phyloP scores from a whole-genome alignment of 148 eudicot species.

The Pouteria glomerata region DNA sequence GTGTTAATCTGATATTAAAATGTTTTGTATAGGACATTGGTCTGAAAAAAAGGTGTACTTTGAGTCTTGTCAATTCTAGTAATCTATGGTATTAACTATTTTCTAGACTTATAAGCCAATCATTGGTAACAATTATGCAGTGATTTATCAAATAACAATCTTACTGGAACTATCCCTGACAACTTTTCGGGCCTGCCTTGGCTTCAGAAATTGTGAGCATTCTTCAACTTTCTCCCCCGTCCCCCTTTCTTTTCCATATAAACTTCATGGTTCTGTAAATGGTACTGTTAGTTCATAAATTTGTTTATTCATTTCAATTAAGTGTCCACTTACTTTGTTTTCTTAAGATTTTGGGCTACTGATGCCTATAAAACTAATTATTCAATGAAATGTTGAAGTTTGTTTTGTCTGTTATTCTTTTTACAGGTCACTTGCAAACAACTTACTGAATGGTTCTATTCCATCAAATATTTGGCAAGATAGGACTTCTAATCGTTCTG shows the following conservation, averaged over 20 bases:
- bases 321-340: background rate
- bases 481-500: constrained; percentile 25
- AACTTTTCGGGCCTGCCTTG: constrained; percentile 55
- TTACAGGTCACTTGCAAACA: constrained; percentile 55
- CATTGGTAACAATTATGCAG: constrained; percentile 30
- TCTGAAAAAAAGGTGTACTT: too few relatives aligned
- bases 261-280: too few relatives aligned
- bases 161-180: constrained; percentile 49
- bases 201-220: constrained; percentile 31
- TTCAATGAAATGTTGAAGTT: background rate
- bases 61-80: background rate
- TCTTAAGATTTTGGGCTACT: background rate
- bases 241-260: too few relatives aligned
- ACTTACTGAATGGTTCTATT: constrained; percentile 55
- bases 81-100: background rate
- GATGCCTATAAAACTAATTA: background rate
- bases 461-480: constrained; percentile 56
- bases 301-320: constrained; percentile 18
- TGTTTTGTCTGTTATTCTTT: constrained; percentile 1
- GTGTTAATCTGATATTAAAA: too few relatives aligned
- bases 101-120: constrained; percentile 9
- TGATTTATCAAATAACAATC: constrained; percentile 51
- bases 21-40: too few relatives aligned
- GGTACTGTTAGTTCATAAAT: constrained; percentile 68
- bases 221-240: background rate